Conservation (phyloP, 768 basidiomycete genomes). For the Tylopilus vinaceipallidus region DNA sequence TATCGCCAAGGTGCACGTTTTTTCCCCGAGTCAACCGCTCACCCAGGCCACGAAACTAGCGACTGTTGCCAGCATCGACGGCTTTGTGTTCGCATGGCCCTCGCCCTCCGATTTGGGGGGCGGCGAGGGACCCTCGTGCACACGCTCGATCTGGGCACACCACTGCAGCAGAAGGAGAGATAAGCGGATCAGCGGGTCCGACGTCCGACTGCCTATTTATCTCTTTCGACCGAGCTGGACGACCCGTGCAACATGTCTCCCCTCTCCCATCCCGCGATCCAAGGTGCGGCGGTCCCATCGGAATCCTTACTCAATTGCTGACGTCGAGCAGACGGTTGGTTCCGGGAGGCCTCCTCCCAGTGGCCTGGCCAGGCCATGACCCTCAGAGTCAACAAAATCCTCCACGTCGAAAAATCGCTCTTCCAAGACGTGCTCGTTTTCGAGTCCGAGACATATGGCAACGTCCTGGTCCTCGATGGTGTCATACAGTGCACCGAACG, state of each 20-base stretch:
- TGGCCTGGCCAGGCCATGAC: constrained; percentile 99
- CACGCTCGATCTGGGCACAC: no score
- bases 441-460: constrained; percentile 94
- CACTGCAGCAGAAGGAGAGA: no score
- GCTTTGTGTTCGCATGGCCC: no score
- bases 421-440: constrained; percentile 99
- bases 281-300: constrained; percentile 33
- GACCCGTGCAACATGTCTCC: constrained; percentile 43
- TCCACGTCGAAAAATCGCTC: constrained; percentile 89
- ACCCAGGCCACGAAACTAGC: not conserved
- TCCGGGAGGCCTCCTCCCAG: constrained; percentile 90
- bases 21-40: constrained; percentile 6
- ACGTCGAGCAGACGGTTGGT: constrained; percentile 96
- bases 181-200: constrained; percentile 5
- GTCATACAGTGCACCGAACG: constrained; percentile 97
- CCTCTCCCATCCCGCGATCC: constrained; percentile 55
- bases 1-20: constrained; percentile 7
- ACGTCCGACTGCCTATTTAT: not conserved
- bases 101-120: no score
- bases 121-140: no score
- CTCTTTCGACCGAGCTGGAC: not conserved
- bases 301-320: no score
- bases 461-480: constrained; percentile 92
- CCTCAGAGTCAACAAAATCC: constrained; percentile 90
- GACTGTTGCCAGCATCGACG: no score